phyloP scores from a whole-genome alignment of 2,329 filamentous ascomycete species.

The Phaeosphaeriaceae sp. region DNA sequence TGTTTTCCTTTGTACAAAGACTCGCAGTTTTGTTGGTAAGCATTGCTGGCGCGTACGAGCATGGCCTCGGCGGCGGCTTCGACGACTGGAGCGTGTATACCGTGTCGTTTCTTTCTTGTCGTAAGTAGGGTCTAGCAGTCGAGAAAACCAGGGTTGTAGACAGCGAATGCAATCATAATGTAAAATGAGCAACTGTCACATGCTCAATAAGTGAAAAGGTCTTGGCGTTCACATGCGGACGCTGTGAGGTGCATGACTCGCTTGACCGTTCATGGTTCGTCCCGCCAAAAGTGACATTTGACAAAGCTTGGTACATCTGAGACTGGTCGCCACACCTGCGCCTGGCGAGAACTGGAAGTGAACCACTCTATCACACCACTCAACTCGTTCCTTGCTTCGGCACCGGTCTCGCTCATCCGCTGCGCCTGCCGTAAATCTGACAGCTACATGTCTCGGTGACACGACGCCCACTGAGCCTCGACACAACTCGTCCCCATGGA shows the following conservation, averaged over 20 bases:
- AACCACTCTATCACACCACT: slow-evolving; percentile 1
- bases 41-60: slow-evolving; percentile 39
- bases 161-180: not conserved
- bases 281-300: slow-evolving; percentile 15
- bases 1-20: slow-evolving; percentile 42
- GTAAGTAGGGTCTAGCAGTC: not conserved
- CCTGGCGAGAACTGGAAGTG: slow-evolving; percentile 13
- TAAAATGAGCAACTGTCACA: slow-evolving; percentile 3
- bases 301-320: slow-evolving; percentile 5
- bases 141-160: not conserved
- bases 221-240: slow-evolving; percentile 38
- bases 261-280: slow-evolving; percentile 15
- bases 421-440: not conserved
- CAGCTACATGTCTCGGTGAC: slow-evolving; percentile 27
- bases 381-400: not conserved
- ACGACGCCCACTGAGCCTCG: slow-evolving; percentile 11
- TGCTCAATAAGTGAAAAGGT: not conserved
- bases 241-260: not conserved
- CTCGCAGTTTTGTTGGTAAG: slow-evolving; percentile 26
- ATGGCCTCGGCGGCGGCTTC: slow-evolving; percentile 13
- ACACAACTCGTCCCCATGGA: slow-evolving; percentile 67
- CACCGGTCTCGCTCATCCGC: not conserved
- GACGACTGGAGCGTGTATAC: slow-evolving; percentile 29
- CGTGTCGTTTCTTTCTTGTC: slow-evolving; percentile 5
- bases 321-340: slow-evolving; percentile 18